Evolutionary conservation across 2,329 filamentous ascomycete species (phyloP).

Genomic region (Akanthomyces dipterigenus): DNA sequence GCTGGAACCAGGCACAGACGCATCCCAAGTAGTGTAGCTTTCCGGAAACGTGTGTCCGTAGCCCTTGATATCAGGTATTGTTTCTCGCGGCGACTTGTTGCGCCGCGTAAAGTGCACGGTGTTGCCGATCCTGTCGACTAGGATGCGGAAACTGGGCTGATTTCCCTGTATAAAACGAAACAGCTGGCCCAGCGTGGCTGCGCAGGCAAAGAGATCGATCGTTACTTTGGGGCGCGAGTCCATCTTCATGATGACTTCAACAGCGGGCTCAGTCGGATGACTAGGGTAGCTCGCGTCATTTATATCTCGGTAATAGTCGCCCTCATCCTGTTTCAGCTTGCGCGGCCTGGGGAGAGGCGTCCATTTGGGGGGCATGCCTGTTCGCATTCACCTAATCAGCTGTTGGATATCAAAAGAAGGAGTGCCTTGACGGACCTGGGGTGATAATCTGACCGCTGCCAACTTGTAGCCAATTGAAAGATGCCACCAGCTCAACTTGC

Average conservation of each 20-base stretch:
- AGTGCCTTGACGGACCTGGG: too few species aligned
- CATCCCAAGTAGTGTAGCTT: constrained; percentile 57
- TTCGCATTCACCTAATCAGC: not conserved
- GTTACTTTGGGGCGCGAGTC: not conserved
- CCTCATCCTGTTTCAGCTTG: constrained; percentile 37
- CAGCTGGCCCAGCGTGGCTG: constrained; percentile 55
- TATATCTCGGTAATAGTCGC: constrained; percentile 45
- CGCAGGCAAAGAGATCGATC: constrained; percentile 53
- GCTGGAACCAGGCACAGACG: constrained; percentile 43
- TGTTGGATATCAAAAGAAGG: constrained; percentile 3
- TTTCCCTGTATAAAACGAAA: constrained; percentile 47
- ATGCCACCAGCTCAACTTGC: constrained; percentile 19
- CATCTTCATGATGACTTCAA: constrained; percentile 31
- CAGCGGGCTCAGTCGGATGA: constrained; percentile 45
- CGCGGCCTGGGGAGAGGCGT: constrained; percentile 30
- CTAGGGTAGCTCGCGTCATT: constrained; percentile 44
- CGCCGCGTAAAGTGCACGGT: constrained; percentile 58
- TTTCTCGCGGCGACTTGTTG: constrained; percentile 52
- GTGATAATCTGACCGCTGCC: too few species aligned
- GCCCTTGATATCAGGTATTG: constrained; percentile 48
- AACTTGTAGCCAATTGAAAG: constrained; percentile 32
- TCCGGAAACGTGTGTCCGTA: constrained; percentile 63
- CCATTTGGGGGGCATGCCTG: constrained; percentile 46
- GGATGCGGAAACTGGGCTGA: constrained; percentile 47
- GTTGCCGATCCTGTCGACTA: constrained; percentile 46